Evolutionary conservation across 2,329 filamentous ascomycete genomes (phyloP).

Genomic region (Bipolaris oryzae): DNA sequence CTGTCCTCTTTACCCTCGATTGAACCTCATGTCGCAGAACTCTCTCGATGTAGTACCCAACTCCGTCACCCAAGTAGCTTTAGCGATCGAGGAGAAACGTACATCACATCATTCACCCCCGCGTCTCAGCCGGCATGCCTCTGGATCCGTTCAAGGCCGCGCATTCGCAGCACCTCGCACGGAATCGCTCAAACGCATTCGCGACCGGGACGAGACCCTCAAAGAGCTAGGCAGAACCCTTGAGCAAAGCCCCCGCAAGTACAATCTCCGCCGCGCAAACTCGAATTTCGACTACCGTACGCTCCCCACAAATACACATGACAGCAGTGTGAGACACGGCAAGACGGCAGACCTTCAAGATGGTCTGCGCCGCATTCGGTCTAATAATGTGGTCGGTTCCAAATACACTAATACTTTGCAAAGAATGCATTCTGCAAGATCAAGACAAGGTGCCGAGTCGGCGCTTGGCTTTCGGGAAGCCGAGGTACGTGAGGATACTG

Average conservation of each 20-base stretch:
- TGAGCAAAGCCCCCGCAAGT: slow-evolving; percentile 54
- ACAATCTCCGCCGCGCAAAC: slow-evolving; percentile 32
- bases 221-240: slow-evolving; percentile 50
- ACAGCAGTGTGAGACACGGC: slow-evolving; percentile 37
- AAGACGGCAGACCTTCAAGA: slow-evolving; percentile 40
- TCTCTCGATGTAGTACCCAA: slow-evolving; percentile 63
- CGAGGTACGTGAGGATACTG: slow-evolving; percentile 46
- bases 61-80: slow-evolving; percentile 60
- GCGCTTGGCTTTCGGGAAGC: slow-evolving; percentile 46
- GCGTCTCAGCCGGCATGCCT: slow-evolving; percentile 44
- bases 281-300: slow-evolving; percentile 44
- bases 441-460: slow-evolving; percentile 31
- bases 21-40: slow-evolving; percentile 43
- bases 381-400: slow-evolving; percentile 39
- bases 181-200: slow-evolving; percentile 57
- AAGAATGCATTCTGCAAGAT: slow-evolving; percentile 29
- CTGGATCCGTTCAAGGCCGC: slow-evolving; percentile 55
- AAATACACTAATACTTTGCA: slow-evolving; percentile 24
- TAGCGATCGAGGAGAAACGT: slow-evolving; percentile 60
- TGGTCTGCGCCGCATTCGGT: slow-evolving; percentile 38
- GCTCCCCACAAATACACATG: slow-evolving; percentile 44
- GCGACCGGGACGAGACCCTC: slow-evolving; percentile 50
- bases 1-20: neutral
- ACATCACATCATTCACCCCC: slow-evolving; percentile 35
- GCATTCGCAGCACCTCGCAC: slow-evolving; percentile 60